These are phyloP conservation scores for Neofusicoccum parvum DNA, from an alignment of 2,329 filamentous ascomycete genomes.

Conservation along the genomic window DNA sequence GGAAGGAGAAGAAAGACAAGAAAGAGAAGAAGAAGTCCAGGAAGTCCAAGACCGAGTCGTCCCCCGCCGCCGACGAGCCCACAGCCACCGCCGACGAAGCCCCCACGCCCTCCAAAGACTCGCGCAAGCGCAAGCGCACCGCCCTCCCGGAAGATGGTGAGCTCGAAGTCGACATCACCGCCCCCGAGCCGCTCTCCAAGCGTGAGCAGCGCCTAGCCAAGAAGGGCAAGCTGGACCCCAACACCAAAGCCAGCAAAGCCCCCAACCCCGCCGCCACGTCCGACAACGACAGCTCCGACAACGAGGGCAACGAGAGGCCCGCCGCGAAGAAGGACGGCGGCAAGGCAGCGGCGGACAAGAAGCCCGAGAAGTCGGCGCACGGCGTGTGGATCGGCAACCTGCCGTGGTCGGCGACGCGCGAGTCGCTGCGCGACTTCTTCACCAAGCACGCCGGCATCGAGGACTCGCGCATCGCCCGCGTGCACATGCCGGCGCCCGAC, in stretches of 20 bases:
- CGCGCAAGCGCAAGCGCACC: conserved; percentile 59
- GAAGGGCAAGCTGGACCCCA: conserved; percentile 65
- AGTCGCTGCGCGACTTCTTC: conserved; percentile 79
- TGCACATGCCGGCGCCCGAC: conserved; percentile 71
- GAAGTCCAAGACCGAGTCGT: conserved; percentile 3
- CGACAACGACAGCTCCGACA: conserved; percentile 32
- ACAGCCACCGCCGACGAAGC: not conserved
- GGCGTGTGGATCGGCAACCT: conserved; percentile 97
- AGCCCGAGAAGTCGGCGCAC: conserved; percentile 67
- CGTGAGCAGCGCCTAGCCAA: conserved; percentile 88
- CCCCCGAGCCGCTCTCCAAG: conserved; percentile 95
- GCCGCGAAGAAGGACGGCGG: conserved; percentile 25
- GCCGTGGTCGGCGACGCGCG: conserved; percentile 75
- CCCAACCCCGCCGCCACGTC: conserved; percentile 23
- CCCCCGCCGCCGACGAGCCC: conserved; percentile 5
- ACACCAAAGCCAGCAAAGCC: conserved; percentile 22
- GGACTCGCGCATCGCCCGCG: conserved; percentile 74
- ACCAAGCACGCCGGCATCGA: conserved; percentile 62
- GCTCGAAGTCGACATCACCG: conserved; percentile 84
- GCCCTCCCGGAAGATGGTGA: conserved; percentile 55
- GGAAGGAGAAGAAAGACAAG: conserved; percentile 26
- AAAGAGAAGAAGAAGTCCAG: conserved; percentile 24
- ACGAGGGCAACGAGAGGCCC: conserved; percentile 33
- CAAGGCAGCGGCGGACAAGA: conserved; percentile 24
- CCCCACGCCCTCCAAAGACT: conserved; percentile 23